A percentile compares a stretch with the other conserved stretches of the same genome.
phyloP scores from a whole-genome alignment of 1,139 yeast genomes.

The Blastobotrys niveus region DNA sequence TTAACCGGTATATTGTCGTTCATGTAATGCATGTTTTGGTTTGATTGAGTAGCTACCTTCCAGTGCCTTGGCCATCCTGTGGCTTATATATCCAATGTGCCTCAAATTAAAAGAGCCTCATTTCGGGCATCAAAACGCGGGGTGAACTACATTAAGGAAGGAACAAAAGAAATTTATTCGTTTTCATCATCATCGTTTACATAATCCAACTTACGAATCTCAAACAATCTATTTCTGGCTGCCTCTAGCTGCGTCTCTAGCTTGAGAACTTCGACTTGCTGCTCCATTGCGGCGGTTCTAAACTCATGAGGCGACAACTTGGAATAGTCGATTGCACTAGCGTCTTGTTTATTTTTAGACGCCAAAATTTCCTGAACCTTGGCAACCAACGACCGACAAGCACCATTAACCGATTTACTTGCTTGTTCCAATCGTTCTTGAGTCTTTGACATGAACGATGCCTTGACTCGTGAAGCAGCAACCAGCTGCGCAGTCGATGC shows the following conservation, averaged over 20 bases:
- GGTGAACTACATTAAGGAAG: too few relatives aligned
- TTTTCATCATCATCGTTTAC: constrained; percentile 55
- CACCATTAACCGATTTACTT: constrained; percentile 61
- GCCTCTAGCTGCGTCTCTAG: constrained; percentile 64
- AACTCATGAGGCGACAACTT: constrained; percentile 73
- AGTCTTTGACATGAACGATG: constrained; percentile 67
- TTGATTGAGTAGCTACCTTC: too few relatives aligned
- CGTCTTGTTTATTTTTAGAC: constrained; percentile 27
- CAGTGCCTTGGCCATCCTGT: too few relatives aligned
- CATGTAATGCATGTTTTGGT: too few relatives aligned
- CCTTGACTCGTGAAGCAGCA: constrained; percentile 87
- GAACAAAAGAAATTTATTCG: too few relatives aligned
- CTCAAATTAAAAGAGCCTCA: too few relatives aligned
- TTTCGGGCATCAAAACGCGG: too few relatives aligned
- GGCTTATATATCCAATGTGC: too few relatives aligned
- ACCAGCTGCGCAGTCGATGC: constrained; percentile 91
- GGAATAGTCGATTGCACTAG: constrained; percentile 52
- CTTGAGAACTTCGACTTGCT: constrained; percentile 83
- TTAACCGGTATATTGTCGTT: too few relatives aligned
- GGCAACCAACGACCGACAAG: constrained; percentile 66
- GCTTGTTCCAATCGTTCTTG: constrained; percentile 72
- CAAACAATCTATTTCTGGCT: constrained; percentile 80
- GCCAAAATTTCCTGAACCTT: constrained; percentile 62
- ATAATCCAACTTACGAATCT: constrained; percentile 72
- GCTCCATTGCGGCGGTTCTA: constrained; percentile 87